A percentile compares a stretch with the other conserved stretches of the same genome.
phyloP scores from a whole-genome alignment of 2,329 filamentous ascomycete genomes.

The Sporothrix globosa region DNA sequence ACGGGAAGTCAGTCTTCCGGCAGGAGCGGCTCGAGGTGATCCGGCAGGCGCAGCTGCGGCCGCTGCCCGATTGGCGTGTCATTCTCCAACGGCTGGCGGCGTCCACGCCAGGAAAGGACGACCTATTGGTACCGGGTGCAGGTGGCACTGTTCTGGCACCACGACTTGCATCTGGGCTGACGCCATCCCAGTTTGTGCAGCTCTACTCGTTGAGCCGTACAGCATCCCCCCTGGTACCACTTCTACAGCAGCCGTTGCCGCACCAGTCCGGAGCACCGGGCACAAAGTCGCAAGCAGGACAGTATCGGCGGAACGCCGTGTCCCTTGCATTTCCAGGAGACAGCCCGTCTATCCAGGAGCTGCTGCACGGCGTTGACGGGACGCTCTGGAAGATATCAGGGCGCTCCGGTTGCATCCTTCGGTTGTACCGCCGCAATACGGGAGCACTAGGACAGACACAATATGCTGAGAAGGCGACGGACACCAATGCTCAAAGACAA shows the following conservation, averaged over 20 bases:
- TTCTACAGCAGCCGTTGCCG: not conserved
- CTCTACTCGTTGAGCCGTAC: not conserved
- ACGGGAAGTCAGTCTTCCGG: slow-evolving; percentile 40
- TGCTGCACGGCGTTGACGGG: slow-evolving; percentile 36
- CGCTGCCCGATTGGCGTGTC: slow-evolving; percentile 47
- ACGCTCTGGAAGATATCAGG: slow-evolving; percentile 41
- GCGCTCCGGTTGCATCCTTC: slow-evolving; percentile 39
- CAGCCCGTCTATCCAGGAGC: slow-evolving; percentile 33
- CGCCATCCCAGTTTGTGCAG: not conserved
- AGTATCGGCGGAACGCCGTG: slow-evolving; percentile 35
- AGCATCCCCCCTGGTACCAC: not conserved
- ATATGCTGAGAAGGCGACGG: too few species aligned
- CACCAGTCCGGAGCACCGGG: not conserved
- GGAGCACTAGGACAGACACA: not conserved
- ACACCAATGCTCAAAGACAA: not conserved
- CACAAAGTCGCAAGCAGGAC: not conserved
- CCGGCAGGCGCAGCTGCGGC: slow-evolving; percentile 40
- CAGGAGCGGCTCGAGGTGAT: slow-evolving; percentile 47
- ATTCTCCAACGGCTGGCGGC: slow-evolving; percentile 47
- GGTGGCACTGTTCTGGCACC: not conserved
- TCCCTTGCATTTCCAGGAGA: slow-evolving; percentile 39
- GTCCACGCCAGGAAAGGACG: slow-evolving; percentile 41
- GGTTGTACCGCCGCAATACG: slow-evolving; percentile 33
- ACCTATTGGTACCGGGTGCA: not conserved
- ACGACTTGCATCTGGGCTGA: not conserved